Percentiles rank a stretch among this genome's conserved stretches.
Conservation (phyloP, 257 asterid species). For the Schizonepeta tenuifolia region DNA sequence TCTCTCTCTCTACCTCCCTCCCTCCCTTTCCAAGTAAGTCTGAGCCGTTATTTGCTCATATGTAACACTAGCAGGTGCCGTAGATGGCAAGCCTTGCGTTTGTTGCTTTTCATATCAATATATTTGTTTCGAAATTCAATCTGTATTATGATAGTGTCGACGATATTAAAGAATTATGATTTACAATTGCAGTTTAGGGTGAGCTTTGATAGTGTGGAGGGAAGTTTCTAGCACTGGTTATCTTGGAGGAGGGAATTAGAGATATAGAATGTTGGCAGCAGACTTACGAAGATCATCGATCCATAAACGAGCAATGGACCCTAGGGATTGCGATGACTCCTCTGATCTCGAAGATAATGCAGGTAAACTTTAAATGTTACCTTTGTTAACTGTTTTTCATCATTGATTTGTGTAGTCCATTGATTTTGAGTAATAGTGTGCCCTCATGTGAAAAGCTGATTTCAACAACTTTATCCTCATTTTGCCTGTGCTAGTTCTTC, state of each 20-base stretch:
- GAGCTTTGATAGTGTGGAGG: slow-evolving; percentile 20
- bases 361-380: slow-evolving; percentile 40
- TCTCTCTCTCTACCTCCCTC: not conserved
- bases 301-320: slow-evolving; percentile 57
- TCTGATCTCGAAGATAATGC: slow-evolving; percentile 55
- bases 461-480: not conserved
- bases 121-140: not conserved
- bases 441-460: slow-evolving; percentile 13
- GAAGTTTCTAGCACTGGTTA: slow-evolving; percentile 30
- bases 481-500: not conserved
- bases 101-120: not conserved
- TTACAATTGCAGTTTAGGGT: not conserved
- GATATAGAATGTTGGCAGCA: slow-evolving; percentile 53
- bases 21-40: not conserved
- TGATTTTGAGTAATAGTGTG: slow-evolving; percentile 3
- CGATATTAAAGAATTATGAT: not conserved
- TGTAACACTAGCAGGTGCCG: not conserved
- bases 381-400: not conserved
- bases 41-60: not conserved
- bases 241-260: slow-evolving; percentile 28
- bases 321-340: slow-evolving; percentile 49
- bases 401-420: slow-evolving; percentile 4
- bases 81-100: not conserved
- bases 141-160: not conserved
- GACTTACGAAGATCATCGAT: slow-evolving; percentile 47